Conservation (phyloP, 2,329 filamentous ascomycete species). For the Orbilia javanica region DNA sequence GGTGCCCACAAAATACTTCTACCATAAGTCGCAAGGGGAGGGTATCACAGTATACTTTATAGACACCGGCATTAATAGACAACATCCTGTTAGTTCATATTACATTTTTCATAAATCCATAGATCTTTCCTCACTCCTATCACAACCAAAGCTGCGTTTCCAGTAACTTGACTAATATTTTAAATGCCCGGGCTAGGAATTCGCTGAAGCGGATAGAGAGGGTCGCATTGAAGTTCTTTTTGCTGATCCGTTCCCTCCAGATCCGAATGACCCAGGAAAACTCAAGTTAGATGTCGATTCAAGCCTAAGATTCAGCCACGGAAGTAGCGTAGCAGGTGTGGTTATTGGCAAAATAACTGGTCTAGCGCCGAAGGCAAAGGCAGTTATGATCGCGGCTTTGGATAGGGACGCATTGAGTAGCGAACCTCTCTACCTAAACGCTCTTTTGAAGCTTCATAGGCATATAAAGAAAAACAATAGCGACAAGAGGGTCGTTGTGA, state of each 20-base stretch:
- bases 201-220: not conserved
- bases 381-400: conserved; percentile 31
- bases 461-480: not conserved
- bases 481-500: conserved; percentile 20
- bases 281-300: conserved; percentile 21
- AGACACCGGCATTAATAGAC: conserved; percentile 44
- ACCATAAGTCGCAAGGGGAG: conserved; percentile 12
- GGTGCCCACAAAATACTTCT: conserved; percentile 9
- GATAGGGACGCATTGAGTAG: conserved; percentile 13
- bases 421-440: conserved; percentile 29
- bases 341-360: conserved; percentile 35
- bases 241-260: conserved; percentile 11
- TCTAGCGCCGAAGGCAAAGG: conserved; percentile 10
- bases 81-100: conserved; percentile 29
- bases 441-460: conserved; percentile 12
- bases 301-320: conserved; percentile 43
- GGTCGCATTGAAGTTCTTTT: conserved; percentile 1
- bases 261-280: not conserved
- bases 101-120: not conserved
- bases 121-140: too few relatives aligned
- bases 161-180: not conserved
- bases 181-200: conserved; percentile 19
- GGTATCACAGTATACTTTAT: conserved; percentile 39
- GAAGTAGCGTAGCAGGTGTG: conserved; percentile 36
- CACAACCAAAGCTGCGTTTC: not conserved